Evolutionary conservation across 345 rosid species (phyloP), one percentile per base, ranked within the genome.

Genomic region (Populus nigra): DNA sequence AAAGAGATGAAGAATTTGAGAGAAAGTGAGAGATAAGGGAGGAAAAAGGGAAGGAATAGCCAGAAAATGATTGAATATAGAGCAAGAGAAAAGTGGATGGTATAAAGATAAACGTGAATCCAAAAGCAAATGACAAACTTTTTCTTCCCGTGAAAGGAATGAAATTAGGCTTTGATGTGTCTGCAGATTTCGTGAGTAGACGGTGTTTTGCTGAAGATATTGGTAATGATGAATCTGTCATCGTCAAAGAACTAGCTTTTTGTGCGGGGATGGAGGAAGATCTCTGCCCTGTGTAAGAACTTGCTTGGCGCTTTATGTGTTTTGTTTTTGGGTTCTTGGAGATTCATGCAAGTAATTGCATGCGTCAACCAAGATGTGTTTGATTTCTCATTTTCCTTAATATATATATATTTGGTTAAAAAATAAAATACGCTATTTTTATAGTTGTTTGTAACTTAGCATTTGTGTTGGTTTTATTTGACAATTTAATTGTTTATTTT

Each of bases 1-100:
- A 70, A 74, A 57, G n/a, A 38, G 82, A 79, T 65, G 85, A 73
- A 65, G 73, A 77, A 73, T 78, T 50, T 68, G 72, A 45, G 36
- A 57, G 33, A 73, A 81, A 76, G 66, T 29, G 77, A n/a, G 82
- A 73, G 39, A 76, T 36, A 20, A 50, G 20, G 23, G 79, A 57
- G 69, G 81, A 55, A 77, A 78, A 72, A 5, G 57, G 77, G 43
- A 74, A 63, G 4, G 33, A 20, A 43, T 63, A 43, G 11, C 61
- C 68, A 73, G 73, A 57, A 36, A 73, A 55, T 31, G 81, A 57
- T 33, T 17, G 73, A 25, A 65, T 75, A 22, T 72, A 73, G 45
- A 76, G 36, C 41, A 78, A 31, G 69, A 78, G 67, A 65, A 72
- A 25, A 7, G 76, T 57, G 16, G 63, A 77, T 31, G 65, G 29